phyloP scores from a whole-genome alignment of 805 yeast genomes.

The Candida adriatica region DNA sequence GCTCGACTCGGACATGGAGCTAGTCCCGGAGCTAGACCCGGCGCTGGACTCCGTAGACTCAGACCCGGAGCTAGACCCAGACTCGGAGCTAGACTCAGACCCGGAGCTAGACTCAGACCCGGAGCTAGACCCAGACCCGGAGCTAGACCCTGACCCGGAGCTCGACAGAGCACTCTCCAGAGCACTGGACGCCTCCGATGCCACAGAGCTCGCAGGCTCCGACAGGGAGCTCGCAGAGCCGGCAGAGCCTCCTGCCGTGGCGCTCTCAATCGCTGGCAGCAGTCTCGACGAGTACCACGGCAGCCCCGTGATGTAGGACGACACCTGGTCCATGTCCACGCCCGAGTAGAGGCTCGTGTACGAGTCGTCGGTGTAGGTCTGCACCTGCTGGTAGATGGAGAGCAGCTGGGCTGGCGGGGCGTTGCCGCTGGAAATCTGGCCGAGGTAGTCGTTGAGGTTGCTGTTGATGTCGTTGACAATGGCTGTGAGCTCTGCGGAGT shows the following conservation, averaged over 20 bases:
- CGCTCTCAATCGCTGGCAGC: slow-evolving; percentile 12
- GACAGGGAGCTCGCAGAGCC: not conserved
- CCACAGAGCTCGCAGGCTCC: slow-evolving; percentile 1
- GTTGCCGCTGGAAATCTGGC: slow-evolving; percentile 15
- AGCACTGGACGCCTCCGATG: not conserved
- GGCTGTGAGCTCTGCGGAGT: slow-evolving; percentile 7
- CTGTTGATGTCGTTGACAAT: slow-evolving; percentile 14
- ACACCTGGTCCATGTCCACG: slow-evolving; percentile 22
- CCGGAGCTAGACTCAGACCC: not conserved
- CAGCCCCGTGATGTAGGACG: slow-evolving; percentile 23
- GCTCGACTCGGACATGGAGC: slow-evolving; percentile 1
- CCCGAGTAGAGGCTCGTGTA: slow-evolving; percentile 26
- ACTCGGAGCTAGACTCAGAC: slow-evolving; percentile 1
- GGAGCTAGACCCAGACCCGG: not conserved
- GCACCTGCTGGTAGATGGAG: slow-evolving; percentile 21
- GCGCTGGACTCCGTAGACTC: slow-evolving; percentile 1
- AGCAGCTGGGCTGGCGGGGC: slow-evolving; percentile 25
- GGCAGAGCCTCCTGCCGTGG: slow-evolving; percentile 7
- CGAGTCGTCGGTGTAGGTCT: slow-evolving; percentile 28
- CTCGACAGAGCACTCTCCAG: too few species aligned
- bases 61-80: not conserved
- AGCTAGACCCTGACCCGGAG: too few species aligned
- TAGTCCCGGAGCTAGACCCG: not conserved
- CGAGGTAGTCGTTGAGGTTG: slow-evolving; percentile 16
- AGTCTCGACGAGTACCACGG: slow-evolving; percentile 28